phyloP scores from a whole-genome alignment of 2,329 filamentous ascomycete species.

The Parascedosporium putredinis region DNA sequence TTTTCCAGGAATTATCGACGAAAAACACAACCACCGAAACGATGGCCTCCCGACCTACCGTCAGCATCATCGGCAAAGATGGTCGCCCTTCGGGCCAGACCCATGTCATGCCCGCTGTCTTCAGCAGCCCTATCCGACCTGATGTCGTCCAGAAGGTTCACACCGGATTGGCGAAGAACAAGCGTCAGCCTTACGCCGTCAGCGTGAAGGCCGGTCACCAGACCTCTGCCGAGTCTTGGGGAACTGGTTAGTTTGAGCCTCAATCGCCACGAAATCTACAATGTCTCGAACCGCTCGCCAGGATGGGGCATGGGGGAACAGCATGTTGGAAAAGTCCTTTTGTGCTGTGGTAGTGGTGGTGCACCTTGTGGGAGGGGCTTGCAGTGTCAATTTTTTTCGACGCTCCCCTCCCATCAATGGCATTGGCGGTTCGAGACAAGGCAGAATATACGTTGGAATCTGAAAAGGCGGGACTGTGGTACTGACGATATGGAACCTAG shows the following conservation, averaged over 20 bases:
- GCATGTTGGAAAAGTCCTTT: too few species aligned
- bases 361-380: too few species aligned
- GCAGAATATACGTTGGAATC: not conserved
- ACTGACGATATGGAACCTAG: slow-evolving; percentile 32
- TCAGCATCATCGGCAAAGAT: slow-evolving; percentile 94
- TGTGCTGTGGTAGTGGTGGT: too few species aligned
- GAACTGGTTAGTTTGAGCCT: slow-evolving; percentile 69
- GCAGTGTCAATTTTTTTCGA: too few species aligned
- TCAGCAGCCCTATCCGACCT: slow-evolving; percentile 92
- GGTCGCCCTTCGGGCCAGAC: slow-evolving; percentile 83
- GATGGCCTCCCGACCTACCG: slow-evolving; percentile 96
- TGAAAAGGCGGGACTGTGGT: not conserved
- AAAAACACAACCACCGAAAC: slow-evolving; percentile 29
- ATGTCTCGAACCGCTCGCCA: too few species aligned
- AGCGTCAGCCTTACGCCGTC: slow-evolving; percentile 97
- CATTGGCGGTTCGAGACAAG: not conserved
- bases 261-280: not conserved
- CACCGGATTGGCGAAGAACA: slow-evolving; percentile 99
- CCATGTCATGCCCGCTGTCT: slow-evolving; percentile 90
- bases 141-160: slow-evolving; percentile 99
- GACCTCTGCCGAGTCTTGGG: slow-evolving; percentile 99
- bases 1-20: slow-evolving; percentile 7
- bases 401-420: too few species aligned
- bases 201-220: slow-evolving; percentile 99
- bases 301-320: too few species aligned